Base-by-base conservation (phyloP, 306 rosid species). In the Crataegus laevigata region DNA sequence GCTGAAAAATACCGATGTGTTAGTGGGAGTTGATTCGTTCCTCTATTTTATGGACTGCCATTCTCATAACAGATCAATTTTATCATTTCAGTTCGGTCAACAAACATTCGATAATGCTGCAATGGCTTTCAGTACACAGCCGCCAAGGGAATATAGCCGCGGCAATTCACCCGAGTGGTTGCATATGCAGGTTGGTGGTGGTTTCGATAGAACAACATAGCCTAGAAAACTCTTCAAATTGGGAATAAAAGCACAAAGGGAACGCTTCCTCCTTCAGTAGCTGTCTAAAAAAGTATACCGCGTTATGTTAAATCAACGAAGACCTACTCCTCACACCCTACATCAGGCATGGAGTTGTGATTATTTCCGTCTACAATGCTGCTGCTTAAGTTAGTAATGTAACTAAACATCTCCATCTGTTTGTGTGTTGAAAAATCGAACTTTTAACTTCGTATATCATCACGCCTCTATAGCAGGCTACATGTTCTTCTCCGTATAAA, bases 101-200 rank as follows among this genome's bases (percentile, higher is more conserved):
- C 98, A 93, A 72, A 69, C 96, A 72, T 93, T 87, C 36, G 97
- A 88, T 58, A 71, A 87, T 32, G 66, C 80, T 67, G 87, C 89
- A 50, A 71, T 91, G 75, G 86, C 91, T 36, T 91, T 88, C 34
- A 79, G 85, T 29, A 84, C 96, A 62, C 97, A 91, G 82, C 87
- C 91, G 47, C 59, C 89, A 38, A 84, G 97, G 87, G 96, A 91
- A 59, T 89, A 83, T 63, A 87, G 86, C 78, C 88, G 91, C 1
- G 92, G 94, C 30, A 82, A 93, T 34, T 89, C 98, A 5, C 96
- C 98, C 0, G 92, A 93, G 57, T 93, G 97, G 98, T 77, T 93
- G 82, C 98, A 93, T 69, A 93, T 93, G 98, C 98, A 93, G 88
- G 80, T 93, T 40, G 98, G 98, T 75, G 87, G 97, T 29, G 86